These are phyloP conservation scores for Zizania palustris DNA, from an alignment of 202 grass and related monocot species.

Conservation along the genomic window DNA sequence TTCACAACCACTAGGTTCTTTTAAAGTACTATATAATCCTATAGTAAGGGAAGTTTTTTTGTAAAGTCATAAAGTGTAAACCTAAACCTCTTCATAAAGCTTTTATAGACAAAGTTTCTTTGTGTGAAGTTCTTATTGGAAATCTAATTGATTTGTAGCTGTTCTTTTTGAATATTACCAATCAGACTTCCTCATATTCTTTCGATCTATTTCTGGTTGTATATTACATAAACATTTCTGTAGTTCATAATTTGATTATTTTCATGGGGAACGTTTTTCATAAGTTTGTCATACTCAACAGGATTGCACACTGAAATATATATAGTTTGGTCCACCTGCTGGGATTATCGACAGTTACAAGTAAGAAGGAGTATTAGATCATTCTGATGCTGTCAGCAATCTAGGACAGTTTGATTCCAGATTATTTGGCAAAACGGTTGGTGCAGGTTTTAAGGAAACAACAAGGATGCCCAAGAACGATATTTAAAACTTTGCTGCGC, in stretches of 20 bases:
- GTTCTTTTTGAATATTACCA: conserved; percentile 11
- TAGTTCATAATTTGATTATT: conserved; percentile 50
- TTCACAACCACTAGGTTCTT: too few species aligned
- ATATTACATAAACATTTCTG: conserved; percentile 35
- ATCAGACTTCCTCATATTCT: conserved; percentile 1
- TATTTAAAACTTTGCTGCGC: conserved; percentile 45
- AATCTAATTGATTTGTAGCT: background rate
- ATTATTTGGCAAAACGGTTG: conserved; percentile 55
- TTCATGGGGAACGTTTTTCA: conserved; percentile 58
- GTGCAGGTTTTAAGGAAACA: conserved; percentile 67
- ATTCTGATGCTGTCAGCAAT: conserved; percentile 65
- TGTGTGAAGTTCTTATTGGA: conserved; percentile 1
- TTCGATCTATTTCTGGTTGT: conserved; percentile 20
- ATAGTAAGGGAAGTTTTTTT: background rate
- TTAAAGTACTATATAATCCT: too few species aligned
- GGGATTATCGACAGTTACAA: conserved; percentile 71
- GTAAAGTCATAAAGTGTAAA: too few species aligned
- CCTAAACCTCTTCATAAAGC: background rate
- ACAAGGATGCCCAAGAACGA: conserved; percentile 56
- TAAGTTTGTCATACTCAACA: conserved; percentile 65
- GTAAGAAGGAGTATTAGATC: conserved; percentile 74
- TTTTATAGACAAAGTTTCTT: conserved; percentile 13
- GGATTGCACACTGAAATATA: conserved; percentile 65
- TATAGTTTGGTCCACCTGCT: conserved; percentile 66
- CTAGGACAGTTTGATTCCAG: conserved; percentile 57